These are phyloP conservation scores for Ulmus americana DNA, from an alignment of 331 rosid species.

Conservation along the genomic window DNA sequence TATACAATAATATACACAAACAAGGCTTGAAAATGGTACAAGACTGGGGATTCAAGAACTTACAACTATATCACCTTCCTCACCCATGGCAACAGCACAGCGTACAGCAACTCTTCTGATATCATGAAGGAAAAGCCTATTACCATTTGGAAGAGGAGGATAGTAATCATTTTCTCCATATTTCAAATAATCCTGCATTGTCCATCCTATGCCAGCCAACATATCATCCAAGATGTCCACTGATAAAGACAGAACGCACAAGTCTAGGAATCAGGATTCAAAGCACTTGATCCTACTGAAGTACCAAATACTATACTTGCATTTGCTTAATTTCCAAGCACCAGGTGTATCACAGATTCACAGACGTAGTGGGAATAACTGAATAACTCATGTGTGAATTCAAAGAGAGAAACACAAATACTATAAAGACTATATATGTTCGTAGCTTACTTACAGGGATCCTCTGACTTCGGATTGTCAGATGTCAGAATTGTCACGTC, in stretches of 20 bases:
- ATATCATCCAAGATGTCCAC: constrained; percentile 96
- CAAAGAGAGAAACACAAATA: too few species aligned
- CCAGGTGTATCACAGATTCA: too few species aligned
- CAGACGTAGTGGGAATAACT: too few species aligned
- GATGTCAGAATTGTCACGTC: constrained; percentile 87
- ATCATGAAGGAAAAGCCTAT: constrained; percentile 86
- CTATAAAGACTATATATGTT: neutral
- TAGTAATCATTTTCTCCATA: constrained; percentile 88
- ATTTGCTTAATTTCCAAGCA: neutral
- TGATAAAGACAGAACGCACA: constrained; percentile 29
- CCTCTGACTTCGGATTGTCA: constrained; percentile 77
- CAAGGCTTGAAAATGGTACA: constrained; percentile 3
- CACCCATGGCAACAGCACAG: constrained; percentile 97
- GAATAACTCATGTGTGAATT: too few species aligned
- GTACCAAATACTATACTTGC: neutral
- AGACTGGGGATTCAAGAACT: constrained; percentile 46
- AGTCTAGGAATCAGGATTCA: constrained; percentile 22
- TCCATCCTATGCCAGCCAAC: constrained; percentile 95
- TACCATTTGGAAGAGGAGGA: constrained; percentile 91
- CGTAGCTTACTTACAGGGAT: constrained; percentile 64
- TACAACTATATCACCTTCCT: constrained; percentile 94
- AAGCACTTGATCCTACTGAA: constrained; percentile 10
- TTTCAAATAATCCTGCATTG: constrained; percentile 92
- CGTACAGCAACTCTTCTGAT: constrained; percentile 85
- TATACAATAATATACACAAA: neutral